Conservation (phyloP, 164 flowering plant genomes). For the Magnolia sinica region DNA sequence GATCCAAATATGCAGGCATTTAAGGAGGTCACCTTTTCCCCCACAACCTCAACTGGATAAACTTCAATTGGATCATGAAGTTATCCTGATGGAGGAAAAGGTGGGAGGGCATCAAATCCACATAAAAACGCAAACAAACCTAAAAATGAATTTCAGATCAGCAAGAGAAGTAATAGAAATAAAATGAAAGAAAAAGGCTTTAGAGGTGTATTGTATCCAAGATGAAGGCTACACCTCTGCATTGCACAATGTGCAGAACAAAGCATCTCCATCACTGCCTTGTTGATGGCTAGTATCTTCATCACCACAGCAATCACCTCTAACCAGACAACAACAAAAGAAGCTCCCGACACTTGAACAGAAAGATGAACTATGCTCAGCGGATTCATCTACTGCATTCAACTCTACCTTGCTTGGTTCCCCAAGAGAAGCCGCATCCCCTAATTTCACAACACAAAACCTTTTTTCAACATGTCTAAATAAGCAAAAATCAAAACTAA, state of each 20-base stretch:
- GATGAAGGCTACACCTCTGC: constrained; percentile 62
- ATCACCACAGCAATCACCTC: constrained; percentile 78
- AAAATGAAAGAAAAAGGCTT: not conserved
- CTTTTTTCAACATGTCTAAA: not conserved
- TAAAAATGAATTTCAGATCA: not conserved
- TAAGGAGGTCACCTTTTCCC: too few species aligned
- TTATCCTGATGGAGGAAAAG: too few species aligned
- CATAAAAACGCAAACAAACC: too few species aligned
- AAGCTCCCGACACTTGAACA: constrained; percentile 49
- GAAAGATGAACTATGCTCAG: constrained; percentile 31
- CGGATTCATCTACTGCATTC: constrained; percentile 34
- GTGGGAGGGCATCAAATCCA: too few species aligned
- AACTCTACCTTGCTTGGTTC: constrained; percentile 46
- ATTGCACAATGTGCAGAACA: constrained; percentile 93
- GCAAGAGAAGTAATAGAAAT: not conserved
- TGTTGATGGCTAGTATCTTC: constrained; percentile 45
- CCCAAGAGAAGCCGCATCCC: constrained; percentile 39
- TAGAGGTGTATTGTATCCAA: not conserved
- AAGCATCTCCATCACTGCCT: constrained; percentile 71
- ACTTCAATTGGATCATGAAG: too few species aligned
- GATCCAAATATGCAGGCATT: too few species aligned
- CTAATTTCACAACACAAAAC: constrained; percentile 23
- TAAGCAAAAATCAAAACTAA: not conserved
- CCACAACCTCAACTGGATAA: too few species aligned
- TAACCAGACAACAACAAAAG: constrained; percentile 62